Conservation (phyloP, 495 filamentous ascomycete species). For the Talaromyces borbonicus region DNA sequence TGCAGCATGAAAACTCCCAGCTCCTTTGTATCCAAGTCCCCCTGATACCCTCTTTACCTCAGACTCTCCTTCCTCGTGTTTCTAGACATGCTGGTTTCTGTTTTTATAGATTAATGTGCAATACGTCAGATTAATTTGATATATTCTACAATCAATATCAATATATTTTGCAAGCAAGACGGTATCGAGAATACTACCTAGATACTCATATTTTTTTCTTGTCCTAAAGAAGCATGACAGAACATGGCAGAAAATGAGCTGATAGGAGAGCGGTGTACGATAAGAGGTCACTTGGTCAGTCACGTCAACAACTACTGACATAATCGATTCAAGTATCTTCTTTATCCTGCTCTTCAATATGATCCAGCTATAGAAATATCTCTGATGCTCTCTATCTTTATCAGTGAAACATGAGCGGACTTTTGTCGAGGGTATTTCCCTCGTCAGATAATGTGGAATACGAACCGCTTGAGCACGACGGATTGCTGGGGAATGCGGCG, state of each 20-base stretch:
- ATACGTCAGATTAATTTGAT: neutral
- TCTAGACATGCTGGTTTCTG: neutral
- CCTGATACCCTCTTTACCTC: neutral
- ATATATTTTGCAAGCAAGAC: too few species aligned
- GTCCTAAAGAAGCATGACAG: too few species aligned
- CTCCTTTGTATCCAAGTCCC: neutral
- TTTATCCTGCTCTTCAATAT: neutral
- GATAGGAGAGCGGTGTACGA: constrained; percentile 2
- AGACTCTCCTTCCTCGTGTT: neutral
- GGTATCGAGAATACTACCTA: too few species aligned
- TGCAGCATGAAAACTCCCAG: neutral
- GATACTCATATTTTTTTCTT: too few species aligned
- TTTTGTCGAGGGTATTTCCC: constrained; percentile 27
- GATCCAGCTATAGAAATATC: neutral
- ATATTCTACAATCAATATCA: neutral
- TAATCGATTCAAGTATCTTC: neutral
- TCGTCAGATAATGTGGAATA: constrained; percentile 36
- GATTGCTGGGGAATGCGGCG: constrained; percentile 24
- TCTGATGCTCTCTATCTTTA: too few species aligned
- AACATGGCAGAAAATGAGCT: neutral
- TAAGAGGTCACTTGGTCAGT: neutral
- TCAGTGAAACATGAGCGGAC: constrained; percentile 1
- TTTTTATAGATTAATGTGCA: neutral
- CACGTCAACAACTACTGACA: neutral
- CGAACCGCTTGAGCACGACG: constrained; percentile 44